Base-by-base conservation (phyloP, 768 basidiomycete genomes). In the Strobilomyces echinocephalus region DNA sequence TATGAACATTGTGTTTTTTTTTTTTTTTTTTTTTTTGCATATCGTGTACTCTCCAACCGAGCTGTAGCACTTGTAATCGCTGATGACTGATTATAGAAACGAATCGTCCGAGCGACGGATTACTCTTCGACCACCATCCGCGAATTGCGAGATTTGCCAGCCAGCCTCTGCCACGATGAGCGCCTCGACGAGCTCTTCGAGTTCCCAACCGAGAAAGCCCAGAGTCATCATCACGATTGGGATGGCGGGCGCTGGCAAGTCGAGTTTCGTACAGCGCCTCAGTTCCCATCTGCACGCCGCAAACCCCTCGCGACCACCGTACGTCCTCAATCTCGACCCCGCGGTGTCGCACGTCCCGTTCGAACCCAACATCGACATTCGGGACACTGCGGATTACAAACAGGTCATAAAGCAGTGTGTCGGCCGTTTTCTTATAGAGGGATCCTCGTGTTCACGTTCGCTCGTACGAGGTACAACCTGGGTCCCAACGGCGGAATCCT, bases 351-450 rank as follows among this genome's bases (percentile, higher is more conserved):
- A 87, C 54, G 78, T 93, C 38, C 92, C 95, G 3, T 99, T 93
- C 66, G 91, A 94, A 54, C 84, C 95, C 26, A 98, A 98, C 69
- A 97, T 99, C 56, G 97, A 99, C 69, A 98, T 99, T 48, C 76
- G 97, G 57, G 97, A 99, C 70, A 99, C 97, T 10, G 85, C 98
- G 20, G 89, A 98, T 68, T 99, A 98, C 72, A 83, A 88, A 59
- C 89, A 99, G 72, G 95, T 99, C 62, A 99, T 99, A 95, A 95
- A 97, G 81, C 94, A 97, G 93, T 97, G 77, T 77, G 78, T 77
- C 85, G 61, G 64, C 64, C 24, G 24, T 24, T 67, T 64, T 60
- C 61, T 55, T 56, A 53, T 43, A 40, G 31, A 6, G 53, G 41
- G 35, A 36, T 1, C 15, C 14, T 36, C 34, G 52, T 52, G 47